These are phyloP conservation scores for Cladorrhinum sp. DNA, from an alignment of 2,329 filamentous ascomycete genomes.

Conservation along the genomic window DNA sequence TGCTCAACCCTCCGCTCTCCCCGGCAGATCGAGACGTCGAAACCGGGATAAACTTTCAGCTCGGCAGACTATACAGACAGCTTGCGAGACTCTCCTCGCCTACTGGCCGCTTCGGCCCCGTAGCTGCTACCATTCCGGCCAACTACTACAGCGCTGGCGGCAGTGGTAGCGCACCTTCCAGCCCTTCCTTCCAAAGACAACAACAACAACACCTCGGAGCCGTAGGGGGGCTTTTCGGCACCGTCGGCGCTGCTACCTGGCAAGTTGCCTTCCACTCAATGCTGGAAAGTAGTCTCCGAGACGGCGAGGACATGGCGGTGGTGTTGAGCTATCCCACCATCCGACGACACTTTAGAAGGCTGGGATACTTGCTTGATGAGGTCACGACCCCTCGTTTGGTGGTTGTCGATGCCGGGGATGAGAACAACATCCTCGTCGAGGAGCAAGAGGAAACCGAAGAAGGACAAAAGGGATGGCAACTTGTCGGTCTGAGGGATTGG, in stretches of 20 bases:
- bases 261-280: slow-evolving; percentile 54
- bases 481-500: slow-evolving; percentile 58
- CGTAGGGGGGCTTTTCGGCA: slow-evolving; percentile 5
- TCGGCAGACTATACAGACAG: slow-evolving; percentile 44
- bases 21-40: slow-evolving; percentile 32
- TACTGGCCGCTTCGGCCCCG: slow-evolving; percentile 48
- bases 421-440: slow-evolving; percentile 48
- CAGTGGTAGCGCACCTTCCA: slow-evolving; percentile 27
- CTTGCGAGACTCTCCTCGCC: slow-evolving; percentile 46
- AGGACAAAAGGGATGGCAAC: slow-evolving; percentile 25
- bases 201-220: slow-evolving; percentile 8
- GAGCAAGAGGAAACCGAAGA: slow-evolving; percentile 12
- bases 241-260: slow-evolving; percentile 45
- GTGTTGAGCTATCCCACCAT: slow-evolving; percentile 56
- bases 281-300: slow-evolving; percentile 54
- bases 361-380: slow-evolving; percentile 49
- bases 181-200: slow-evolving; percentile 7
- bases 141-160: slow-evolving; percentile 30
- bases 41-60: slow-evolving; percentile 43
- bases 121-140: slow-evolving; percentile 34
- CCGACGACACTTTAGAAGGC: slow-evolving; percentile 49
- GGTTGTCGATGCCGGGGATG: slow-evolving; percentile 51
- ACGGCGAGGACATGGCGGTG: slow-evolving; percentile 59
- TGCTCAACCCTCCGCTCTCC: slow-evolving; percentile 34
- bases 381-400: slow-evolving; percentile 53